Percentiles rank a stretch among this genome's conserved stretches.
These are phyloP conservation scores for Penicillium sp. DNA, from an alignment of 2,329 filamentous ascomycete genomes.

Conservation along the genomic window DNA sequence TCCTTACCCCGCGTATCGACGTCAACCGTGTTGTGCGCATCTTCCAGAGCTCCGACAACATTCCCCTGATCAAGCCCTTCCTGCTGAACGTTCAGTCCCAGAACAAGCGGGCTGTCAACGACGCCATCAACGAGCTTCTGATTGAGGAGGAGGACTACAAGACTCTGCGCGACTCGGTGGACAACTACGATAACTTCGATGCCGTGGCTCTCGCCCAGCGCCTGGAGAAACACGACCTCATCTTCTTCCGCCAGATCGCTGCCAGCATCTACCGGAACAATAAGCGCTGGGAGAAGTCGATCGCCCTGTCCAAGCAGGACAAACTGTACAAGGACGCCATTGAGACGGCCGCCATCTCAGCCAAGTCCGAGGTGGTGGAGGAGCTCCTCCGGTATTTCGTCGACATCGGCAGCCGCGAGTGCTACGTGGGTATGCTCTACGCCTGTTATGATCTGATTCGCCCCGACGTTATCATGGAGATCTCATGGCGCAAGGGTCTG, in stretches of 20 bases:
- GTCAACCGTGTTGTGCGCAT: conserved; percentile 99
- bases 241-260: conserved; percentile 98
- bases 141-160: conserved; percentile 99
- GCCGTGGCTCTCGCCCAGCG: conserved; percentile 85
- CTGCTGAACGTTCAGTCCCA: conserved; percentile 90
- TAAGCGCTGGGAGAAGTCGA: conserved; percentile 99
- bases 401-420: conserved; percentile 97
- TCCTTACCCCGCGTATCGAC: conserved; percentile 85
- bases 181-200: conserved; percentile 99
- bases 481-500: conserved; percentile 93
- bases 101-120: conserved; percentile 97
- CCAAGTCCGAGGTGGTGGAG: conserved; percentile 87
- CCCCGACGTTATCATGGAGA: conserved; percentile 85
- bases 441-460: conserved; percentile 96
- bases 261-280: conserved; percentile 99
- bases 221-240: conserved; percentile 92
- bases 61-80: conserved; percentile 98
- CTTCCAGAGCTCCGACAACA: conserved; percentile 97
- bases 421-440: conserved; percentile 99
- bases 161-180: conserved; percentile 92
- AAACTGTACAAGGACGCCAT: conserved; percentile 99
- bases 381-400: conserved; percentile 96
- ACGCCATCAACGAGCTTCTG: conserved; percentile 92
- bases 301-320: conserved; percentile 95
- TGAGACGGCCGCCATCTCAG: conserved; percentile 89